Conservation (phyloP, 2,329 filamentous ascomycete genomes). For the Ophiosphaerella korrae region DNA sequence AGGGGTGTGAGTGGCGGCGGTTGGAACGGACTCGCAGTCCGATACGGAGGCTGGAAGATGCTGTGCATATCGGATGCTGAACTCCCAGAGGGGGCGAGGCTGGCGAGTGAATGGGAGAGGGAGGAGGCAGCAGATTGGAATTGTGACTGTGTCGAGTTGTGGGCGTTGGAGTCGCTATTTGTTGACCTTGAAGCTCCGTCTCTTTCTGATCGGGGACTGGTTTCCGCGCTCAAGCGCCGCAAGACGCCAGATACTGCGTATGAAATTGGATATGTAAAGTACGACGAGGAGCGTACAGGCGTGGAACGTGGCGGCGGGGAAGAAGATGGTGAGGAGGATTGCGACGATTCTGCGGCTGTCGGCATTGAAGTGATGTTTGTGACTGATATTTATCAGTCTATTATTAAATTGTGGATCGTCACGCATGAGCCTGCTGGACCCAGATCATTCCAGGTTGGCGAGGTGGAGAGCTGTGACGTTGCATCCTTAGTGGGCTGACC, state of each 20-base stretch:
- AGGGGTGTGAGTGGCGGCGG: conserved; percentile 88
- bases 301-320: conserved; percentile 19
- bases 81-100: conserved; percentile 40
- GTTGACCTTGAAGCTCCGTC: conserved; percentile 12
- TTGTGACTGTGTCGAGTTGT: conserved; percentile 21
- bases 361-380: conserved; percentile 31
- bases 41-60: conserved; percentile 65
- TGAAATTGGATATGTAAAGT: conserved; percentile 56
- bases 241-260: conserved; percentile 56
- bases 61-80: conserved; percentile 55
- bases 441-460: conserved; percentile 16
- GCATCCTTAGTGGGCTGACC: conserved; percentile 33
- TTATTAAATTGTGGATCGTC: conserved; percentile 30
- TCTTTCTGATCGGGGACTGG: conserved; percentile 20
- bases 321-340: conserved; percentile 7
- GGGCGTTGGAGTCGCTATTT: conserved; percentile 8
- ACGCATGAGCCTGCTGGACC: conserved; percentile 23
- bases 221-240: conserved; percentile 54
- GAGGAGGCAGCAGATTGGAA: conserved; percentile 27
- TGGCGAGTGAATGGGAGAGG: conserved; percentile 40
- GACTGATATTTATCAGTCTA: conserved; percentile 10
- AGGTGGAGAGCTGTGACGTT: conserved; percentile 30
- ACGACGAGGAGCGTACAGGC: conserved; percentile 44
- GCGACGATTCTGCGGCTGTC: conserved; percentile 23
- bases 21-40: conserved; percentile 78